Evolutionary conservation across 495 filamentous ascomycete species (phyloP).

Genomic region (Penicillium malachiteum): DNA sequence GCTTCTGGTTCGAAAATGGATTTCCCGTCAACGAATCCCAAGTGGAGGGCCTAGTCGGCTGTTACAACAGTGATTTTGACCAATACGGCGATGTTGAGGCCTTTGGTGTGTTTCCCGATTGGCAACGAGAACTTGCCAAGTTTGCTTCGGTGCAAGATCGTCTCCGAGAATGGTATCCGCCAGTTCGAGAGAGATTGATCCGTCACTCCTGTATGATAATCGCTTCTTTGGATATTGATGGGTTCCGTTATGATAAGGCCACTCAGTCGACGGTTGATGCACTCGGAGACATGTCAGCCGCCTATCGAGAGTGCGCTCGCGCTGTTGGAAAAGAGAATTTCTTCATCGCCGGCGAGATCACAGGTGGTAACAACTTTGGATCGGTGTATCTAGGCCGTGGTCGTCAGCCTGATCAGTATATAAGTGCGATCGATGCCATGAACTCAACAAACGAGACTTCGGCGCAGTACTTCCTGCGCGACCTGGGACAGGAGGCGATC

Average conservation of each 20-base stretch:
- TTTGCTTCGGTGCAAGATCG: slow-evolving; percentile 76
- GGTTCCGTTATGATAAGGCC: slow-evolving; percentile 68
- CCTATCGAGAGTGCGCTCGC: slow-evolving; percentile 55
- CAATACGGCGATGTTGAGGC: slow-evolving; percentile 68
- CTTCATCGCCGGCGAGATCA: slow-evolving; percentile 64
- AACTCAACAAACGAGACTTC: slow-evolving; percentile 44
- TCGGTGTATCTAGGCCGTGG: slow-evolving; percentile 67
- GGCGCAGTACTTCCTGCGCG: slow-evolving; percentile 56
- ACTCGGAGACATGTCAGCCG: slow-evolving; percentile 53
- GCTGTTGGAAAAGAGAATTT: slow-evolving; percentile 61
- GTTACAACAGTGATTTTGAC: slow-evolving; percentile 70
- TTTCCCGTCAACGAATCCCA: slow-evolving; percentile 47
- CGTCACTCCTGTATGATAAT: slow-evolving; percentile 67
- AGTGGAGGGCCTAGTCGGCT: slow-evolving; percentile 51
- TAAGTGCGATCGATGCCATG: slow-evolving; percentile 41
- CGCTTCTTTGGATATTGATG: slow-evolving; percentile 61
- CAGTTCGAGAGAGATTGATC: slow-evolving; percentile 56
- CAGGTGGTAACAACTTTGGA: slow-evolving; percentile 61
- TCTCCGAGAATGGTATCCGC: slow-evolving; percentile 66
- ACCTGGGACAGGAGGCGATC: slow-evolving; percentile 55
- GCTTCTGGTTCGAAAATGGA: slow-evolving; percentile 66
- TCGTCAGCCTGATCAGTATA: slow-evolving; percentile 50
- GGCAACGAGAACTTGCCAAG: slow-evolving; percentile 66
- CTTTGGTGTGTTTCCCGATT: slow-evolving; percentile 67
- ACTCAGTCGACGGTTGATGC: slow-evolving; percentile 65